Conservation (phyloP, 164 flowering plant species). For the Pachysandra terminalis region DNA sequence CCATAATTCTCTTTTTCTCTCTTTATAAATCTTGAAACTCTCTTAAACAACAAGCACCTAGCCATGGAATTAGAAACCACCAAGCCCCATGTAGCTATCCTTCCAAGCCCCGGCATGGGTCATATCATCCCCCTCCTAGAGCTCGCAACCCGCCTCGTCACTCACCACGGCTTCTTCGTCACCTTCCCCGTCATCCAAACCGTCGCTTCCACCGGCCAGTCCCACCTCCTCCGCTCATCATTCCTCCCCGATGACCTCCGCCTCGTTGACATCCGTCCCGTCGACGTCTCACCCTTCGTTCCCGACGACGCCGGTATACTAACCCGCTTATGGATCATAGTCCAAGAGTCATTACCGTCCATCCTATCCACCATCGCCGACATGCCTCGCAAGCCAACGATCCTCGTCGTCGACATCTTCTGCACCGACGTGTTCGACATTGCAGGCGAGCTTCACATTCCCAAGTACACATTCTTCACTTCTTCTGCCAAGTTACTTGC, state of each 20-base stretch:
- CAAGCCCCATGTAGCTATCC: not conserved
- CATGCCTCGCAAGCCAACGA: slow-evolving; percentile 14
- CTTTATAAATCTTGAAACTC: too few relatives aligned
- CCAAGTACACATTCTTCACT: slow-evolving; percentile 27
- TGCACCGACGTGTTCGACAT: slow-evolving; percentile 25
- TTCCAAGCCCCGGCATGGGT: slow-evolving; percentile 51
- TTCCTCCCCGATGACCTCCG: slow-evolving; percentile 17
- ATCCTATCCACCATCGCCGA: slow-evolving; percentile 12
- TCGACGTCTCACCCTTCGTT: slow-evolving; percentile 11
- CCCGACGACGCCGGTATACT: not conserved
- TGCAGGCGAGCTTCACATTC: slow-evolving; percentile 32
- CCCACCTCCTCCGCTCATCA: slow-evolving; percentile 21
- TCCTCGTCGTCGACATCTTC: slow-evolving; percentile 39
- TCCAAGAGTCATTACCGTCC: slow-evolving; percentile 18
- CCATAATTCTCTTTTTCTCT: too few relatives aligned
- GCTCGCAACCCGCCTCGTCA: slow-evolving; percentile 34
- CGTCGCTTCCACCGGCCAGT: slow-evolving; percentile 28
- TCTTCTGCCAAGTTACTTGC: slow-evolving; percentile 31
- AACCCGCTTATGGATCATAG: not conserved
- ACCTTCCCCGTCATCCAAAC: slow-evolving; percentile 30
- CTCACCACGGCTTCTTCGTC: slow-evolving; percentile 29
- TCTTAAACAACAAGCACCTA: too few relatives aligned
- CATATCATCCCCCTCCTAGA: slow-evolving; percentile 41
- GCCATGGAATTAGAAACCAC: too few relatives aligned
- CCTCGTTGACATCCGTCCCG: slow-evolving; percentile 5